phyloP scores from a whole-genome alignment of 1,284 basidiomycete species.

The Naganishia cerealis region DNA sequence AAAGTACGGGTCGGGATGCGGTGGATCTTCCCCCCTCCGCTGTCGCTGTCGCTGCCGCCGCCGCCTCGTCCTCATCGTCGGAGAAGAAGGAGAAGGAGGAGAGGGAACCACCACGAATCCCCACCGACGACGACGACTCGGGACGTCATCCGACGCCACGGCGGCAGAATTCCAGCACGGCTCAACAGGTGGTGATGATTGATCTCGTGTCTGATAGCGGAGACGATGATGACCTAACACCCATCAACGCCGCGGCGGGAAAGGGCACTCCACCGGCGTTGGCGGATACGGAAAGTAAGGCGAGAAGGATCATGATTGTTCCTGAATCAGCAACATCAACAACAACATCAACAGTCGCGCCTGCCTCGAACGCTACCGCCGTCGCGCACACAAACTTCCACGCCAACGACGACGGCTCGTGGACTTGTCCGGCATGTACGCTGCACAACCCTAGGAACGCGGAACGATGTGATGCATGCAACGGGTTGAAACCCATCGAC shows the following conservation, averaged over 20 bases:
- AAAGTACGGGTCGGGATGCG: constrained; percentile 65
- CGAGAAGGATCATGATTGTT: constrained; percentile 10
- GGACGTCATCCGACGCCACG: too few species aligned
- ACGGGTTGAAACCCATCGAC: constrained; percentile 34
- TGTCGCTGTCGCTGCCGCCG: constrained; percentile 20
- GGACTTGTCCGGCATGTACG: constrained; percentile 29
- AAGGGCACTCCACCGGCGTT: too few species aligned
- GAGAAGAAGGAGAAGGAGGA: background rate
- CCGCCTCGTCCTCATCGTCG: constrained; percentile 34
- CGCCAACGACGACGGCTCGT: constrained; percentile 26
- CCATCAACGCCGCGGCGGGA: too few species aligned
- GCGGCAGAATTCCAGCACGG: too few species aligned
- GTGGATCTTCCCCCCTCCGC: constrained; percentile 55
- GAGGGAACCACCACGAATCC: too few species aligned
- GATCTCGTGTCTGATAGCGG: constrained; percentile 9
- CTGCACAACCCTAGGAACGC: constrained; percentile 28
- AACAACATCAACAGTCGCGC: background rate
- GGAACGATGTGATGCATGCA: constrained; percentile 31
- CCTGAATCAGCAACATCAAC: background rate
- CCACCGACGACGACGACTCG: too few species aligned
- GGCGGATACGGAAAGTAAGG: constrained; percentile 15
- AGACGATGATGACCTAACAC: too few species aligned
- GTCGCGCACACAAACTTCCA: constrained; percentile 4
- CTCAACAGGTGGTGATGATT: too few species aligned
- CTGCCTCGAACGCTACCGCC: background rate